Conservation (phyloP, 2,329 filamentous ascomycete genomes). For the Ophiocordyceps camponoti-leonardi region DNA sequence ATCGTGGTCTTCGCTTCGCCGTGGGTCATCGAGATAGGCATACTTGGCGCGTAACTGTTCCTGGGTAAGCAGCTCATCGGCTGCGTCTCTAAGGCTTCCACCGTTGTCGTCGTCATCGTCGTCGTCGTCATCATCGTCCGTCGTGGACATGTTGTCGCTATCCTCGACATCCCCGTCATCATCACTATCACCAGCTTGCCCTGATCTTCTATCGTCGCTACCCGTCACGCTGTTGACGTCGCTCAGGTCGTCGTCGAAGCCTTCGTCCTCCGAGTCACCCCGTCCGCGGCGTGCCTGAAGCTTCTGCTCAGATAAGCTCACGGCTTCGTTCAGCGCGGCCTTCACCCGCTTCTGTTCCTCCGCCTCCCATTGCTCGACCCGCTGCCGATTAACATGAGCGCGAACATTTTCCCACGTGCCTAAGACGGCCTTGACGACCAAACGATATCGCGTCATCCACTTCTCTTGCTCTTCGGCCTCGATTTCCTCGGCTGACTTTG, state of each 20-base stretch:
- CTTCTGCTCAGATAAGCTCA: slow-evolving; percentile 53
- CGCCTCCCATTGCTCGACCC: slow-evolving; percentile 45
- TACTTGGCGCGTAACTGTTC: slow-evolving; percentile 56
- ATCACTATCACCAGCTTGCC: slow-evolving; percentile 19
- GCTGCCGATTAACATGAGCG: slow-evolving; percentile 40
- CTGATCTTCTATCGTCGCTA: slow-evolving; percentile 15
- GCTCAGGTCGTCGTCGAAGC: slow-evolving; percentile 29
- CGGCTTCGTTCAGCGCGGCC: slow-evolving; percentile 56
- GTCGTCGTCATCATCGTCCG: slow-evolving; percentile 46
- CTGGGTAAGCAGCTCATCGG: slow-evolving; percentile 49
- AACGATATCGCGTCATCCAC: slow-evolving; percentile 51
- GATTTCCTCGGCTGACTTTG: slow-evolving; percentile 64
- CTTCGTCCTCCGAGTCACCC: slow-evolving; percentile 35
- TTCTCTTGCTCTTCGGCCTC: slow-evolving; percentile 58
- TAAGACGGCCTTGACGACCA: slow-evolving; percentile 41
- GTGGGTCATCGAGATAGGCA: slow-evolving; percentile 38
- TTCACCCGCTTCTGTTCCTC: slow-evolving; percentile 46
- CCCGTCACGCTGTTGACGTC: slow-evolving; percentile 24
- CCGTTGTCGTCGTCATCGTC: slow-evolving; percentile 32
- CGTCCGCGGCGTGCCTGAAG: slow-evolving; percentile 42
- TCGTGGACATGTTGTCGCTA: slow-evolving; percentile 39
- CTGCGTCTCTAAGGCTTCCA: slow-evolving; percentile 21
- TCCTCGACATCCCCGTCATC: slow-evolving; percentile 21
- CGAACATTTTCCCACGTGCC: slow-evolving; percentile 50
- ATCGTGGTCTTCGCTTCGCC: slow-evolving; percentile 12